phyloP scores from a whole-genome alignment of 352 stramenopile genomes.

The Phytopythium kandeliae region DNA sequence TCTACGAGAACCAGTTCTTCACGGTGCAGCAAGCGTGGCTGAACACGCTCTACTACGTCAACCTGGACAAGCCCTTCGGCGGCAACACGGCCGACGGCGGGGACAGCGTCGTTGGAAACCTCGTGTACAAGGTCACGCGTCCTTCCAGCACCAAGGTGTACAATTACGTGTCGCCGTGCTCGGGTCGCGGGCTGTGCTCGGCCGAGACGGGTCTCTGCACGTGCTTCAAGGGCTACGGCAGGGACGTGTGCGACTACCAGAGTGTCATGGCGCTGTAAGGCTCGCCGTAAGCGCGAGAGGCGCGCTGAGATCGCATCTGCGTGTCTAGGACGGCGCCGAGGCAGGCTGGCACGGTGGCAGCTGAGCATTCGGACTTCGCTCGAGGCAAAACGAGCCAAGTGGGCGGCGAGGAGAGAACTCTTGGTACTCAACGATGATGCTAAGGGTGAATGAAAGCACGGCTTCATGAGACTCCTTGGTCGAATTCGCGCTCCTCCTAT shows the following conservation, averaged over 20 bases:
- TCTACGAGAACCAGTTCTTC: constrained; percentile 66
- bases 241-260: constrained; percentile 82
- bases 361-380: no score
- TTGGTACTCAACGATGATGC: no score
- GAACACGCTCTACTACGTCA: constrained; percentile 7
- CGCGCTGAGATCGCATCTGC: background rate
- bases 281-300: background rate
- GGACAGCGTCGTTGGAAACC: background rate
- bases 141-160: constrained; percentile 32
- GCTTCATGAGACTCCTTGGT: no score
- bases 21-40: constrained; percentile 14
- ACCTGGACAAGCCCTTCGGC: constrained; percentile 41
- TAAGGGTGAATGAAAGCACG: no score
- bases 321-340: background rate
- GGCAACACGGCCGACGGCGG: constrained; percentile 24
- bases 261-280: constrained; percentile 69
- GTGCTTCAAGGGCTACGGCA: constrained; percentile 89
- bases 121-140: constrained; percentile 26
- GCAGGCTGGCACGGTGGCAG: no score
- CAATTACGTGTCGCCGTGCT: constrained; percentile 72
- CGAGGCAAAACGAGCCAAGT: no score
- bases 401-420: no score
- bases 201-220: constrained; percentile 64
- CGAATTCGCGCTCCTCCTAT: no score
- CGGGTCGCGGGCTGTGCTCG: constrained; percentile 62